Percentiles rank a stretch among this genome's conserved stretches.
Evolutionary conservation across 108 stramenopile genomes (phyloP).

Genomic region (Pseudonitzschia multistriata): DNA sequence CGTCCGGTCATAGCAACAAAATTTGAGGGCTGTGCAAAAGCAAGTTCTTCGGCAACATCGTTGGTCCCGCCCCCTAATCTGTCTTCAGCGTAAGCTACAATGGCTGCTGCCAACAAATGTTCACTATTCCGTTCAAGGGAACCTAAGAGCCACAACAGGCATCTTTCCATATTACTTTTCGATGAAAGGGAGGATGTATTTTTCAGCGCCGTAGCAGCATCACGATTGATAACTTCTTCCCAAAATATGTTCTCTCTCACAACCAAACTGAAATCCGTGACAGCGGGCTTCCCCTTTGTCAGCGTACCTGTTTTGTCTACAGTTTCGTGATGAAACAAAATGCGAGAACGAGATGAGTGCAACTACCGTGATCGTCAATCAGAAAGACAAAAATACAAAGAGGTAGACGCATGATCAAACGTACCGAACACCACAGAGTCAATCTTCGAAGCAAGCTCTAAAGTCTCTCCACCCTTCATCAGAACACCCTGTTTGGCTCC

Average conservation of each 20-base stretch:
- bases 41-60: constrained; percentile 1
- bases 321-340: neutral
- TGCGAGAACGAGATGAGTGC: neutral
- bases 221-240: constrained; percentile 27
- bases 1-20: constrained; percentile 63
- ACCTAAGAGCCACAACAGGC: constrained; percentile 65
- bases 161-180: constrained; percentile 19
- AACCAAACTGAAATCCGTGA: constrained; percentile 56
- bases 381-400: neutral
- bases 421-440: constrained; percentile 82
- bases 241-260: constrained; percentile 24
- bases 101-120: constrained; percentile 80
- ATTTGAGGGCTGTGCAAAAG: constrained; percentile 45
- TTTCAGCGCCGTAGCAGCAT: neutral
- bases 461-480: constrained; percentile 95
- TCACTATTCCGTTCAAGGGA: constrained; percentile 80
- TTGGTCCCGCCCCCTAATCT: constrained; percentile 26
- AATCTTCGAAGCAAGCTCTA: constrained; percentile 84
- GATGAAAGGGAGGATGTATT: constrained; percentile 17
- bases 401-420: neutral
- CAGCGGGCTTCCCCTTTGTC: constrained; percentile 82
- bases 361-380: neutral
- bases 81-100: constrained; percentile 53
- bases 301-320: constrained; percentile 97
- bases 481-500: constrained; percentile 93